Conservation (phyloP, 169 alveolate genomes). For the Eimeria sp. region DNA sequence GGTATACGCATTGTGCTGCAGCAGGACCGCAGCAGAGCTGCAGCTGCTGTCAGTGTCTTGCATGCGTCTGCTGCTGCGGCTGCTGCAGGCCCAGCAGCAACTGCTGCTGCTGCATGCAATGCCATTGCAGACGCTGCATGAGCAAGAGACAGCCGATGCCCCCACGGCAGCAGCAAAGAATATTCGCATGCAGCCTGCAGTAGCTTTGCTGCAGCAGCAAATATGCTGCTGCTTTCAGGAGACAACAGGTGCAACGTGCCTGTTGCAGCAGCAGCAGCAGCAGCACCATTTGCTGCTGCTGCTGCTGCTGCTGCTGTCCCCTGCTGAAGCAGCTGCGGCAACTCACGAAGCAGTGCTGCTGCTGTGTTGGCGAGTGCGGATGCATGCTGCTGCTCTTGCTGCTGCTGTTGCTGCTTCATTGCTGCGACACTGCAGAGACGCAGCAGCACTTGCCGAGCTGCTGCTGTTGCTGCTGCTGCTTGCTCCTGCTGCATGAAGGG, state of each 20-base stretch:
- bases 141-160: not conserved
- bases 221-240: conserved; percentile 41
- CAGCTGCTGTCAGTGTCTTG: conserved; percentile 48
- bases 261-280: conserved; percentile 15
- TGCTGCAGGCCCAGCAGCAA: conserved; percentile 34
- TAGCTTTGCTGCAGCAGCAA: conserved; percentile 73
- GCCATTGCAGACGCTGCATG: conserved; percentile 20
- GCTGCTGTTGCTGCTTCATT: conserved; percentile 23
- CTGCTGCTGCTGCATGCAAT: conserved; percentile 52
- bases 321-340: conserved; percentile 64
- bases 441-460: conserved; percentile 56
- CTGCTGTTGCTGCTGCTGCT: conserved; percentile 70
- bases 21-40: conserved; percentile 35
- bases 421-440: not conserved
- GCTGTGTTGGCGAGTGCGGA: not conserved
- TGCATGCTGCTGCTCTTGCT: conserved; percentile 46
- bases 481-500: not conserved
- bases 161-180: not conserved
- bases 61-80: conserved; percentile 50
- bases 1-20: conserved; percentile 27
- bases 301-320: conserved; percentile 9
- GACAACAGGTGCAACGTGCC: not conserved
- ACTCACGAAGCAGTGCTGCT: conserved; percentile 46
- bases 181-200: not conserved
- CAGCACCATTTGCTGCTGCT: not conserved